Base-by-base conservation (phyloP, 2,329 filamentous ascomycete species). In the Ophiostoma ulmi region DNA sequence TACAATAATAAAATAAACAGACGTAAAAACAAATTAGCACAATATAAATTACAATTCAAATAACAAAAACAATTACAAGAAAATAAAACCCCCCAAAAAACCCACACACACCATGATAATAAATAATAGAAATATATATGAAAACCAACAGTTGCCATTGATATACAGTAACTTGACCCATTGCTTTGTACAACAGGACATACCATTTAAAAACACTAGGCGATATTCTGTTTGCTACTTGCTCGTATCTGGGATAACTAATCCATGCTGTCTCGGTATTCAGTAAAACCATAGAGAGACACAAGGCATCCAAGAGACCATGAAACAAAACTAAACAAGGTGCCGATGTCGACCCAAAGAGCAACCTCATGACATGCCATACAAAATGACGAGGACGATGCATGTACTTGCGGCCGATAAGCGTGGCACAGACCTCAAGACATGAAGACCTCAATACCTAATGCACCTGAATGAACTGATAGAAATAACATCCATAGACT, bases 401-500 rank as follows among this genome's bases (percentile, higher is more conserved):
- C 58, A 13, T 63, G 58, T 26, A 17, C 58, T 63, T 63, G 58
- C 58, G 58, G 58, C 58, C 58, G 58, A 35, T 63, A 63, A 26
- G 13, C 58, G 11, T 35, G 58, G 20, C 44, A 48, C 20, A 11
- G 58, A 35, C 10, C 13, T 58, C 52, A 10, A 55, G 48, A 55
- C 44, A 48, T 10, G 52, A 55, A 22, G 41, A n/a, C 5, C 17
- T 20, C 17, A 20, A 48, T 17, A 20, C 20, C 41, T 44, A 13
- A 13, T 44, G 1, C 17, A 17, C 13, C 41, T 48, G 44, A 14
- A 20, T 31, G 26, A 10, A 20, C 58, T 35, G 26, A 17, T 26
- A 63, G 14, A n/a, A 7, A 22, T 7, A 22, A 6, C 6, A 55
- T 2, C 8, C 20, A 55, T 22, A 10, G 20, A 7, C 17, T 17